Base-by-base conservation (phyloP, 768 basidiomycete species). In the Saitozyma podzolica region DNA sequence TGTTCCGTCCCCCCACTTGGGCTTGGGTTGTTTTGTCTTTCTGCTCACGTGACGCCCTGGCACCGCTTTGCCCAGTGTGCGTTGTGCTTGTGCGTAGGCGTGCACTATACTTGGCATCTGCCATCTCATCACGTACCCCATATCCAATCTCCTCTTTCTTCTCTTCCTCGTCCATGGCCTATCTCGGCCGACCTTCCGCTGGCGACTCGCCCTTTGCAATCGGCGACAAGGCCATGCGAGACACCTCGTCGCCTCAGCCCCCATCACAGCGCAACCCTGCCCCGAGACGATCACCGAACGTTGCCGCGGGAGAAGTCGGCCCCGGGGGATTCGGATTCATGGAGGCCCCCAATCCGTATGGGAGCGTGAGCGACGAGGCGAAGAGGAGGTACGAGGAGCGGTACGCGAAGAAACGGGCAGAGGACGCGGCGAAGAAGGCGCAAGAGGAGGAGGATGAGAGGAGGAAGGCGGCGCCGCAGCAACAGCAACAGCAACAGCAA, bases 351-450 rank as follows among this genome's bases (percentile, higher is more conserved):
- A 56, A 50, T 19, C 74, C 74, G 16, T 75, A 73, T 54, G 73
- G 73, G 20, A 65, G 65, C n/a, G 74, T 73, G n/a, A 65, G 63
- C 42, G 70, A 72, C 43, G 75, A 76, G 55, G 75, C 75, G 41
- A 68, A 70, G 57, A 64, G 75, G 61, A 65, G 75, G 58, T 76
- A 76, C 42, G 75, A 76, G 52, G 75, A 76, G 70, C 52, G 73
- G 52, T 77, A 74, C 55, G 69, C 64, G 41, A 73, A 70, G 66
- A 77, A 75, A 56, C 64, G 63, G 45, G 65, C 62, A 13, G 68
- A 71, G 53, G 61, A 55, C 45, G 61, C 53, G n/a, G 65, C 65
- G 14, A 61, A 20, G 56, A 40, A 51, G 50, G 42, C n/a, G 61
- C 45, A 49, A 54, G 47, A 43, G 56, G 61, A 41, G 50, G 56